Evolutionary conservation across 1,139 yeast species (phyloP).

Genomic region (Suhomyces maxii): DNA sequence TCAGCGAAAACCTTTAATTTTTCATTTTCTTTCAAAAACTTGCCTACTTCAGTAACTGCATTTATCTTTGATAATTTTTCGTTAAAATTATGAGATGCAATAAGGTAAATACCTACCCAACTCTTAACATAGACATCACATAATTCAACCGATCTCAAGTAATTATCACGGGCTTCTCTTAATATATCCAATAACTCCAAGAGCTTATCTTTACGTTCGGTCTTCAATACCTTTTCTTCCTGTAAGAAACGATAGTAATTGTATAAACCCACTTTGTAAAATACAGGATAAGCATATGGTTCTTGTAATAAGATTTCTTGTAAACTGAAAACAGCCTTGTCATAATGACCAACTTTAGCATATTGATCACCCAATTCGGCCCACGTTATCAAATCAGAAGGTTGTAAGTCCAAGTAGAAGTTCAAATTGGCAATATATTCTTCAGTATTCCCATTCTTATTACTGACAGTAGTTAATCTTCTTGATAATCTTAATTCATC

Average conservation of each 20-base stretch:
- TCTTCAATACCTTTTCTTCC: slow-evolving; percentile 11
- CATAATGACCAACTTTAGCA: slow-evolving; percentile 57
- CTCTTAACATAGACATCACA: slow-evolving; percentile 68
- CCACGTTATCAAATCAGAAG: slow-evolving; percentile 78
- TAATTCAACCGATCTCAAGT: slow-evolving; percentile 70
- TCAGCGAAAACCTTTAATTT: slow-evolving; percentile 22
- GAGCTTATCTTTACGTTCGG: slow-evolving; percentile 19
- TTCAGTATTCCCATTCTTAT: slow-evolving; percentile 21
- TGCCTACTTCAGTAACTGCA: slow-evolving; percentile 21
- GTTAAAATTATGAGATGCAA: slow-evolving; percentile 26
- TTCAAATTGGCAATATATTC: slow-evolving; percentile 52
- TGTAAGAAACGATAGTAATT: slow-evolving; percentile 21
- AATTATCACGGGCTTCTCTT: slow-evolving; percentile 50
- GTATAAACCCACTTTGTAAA: slow-evolving; percentile 56
- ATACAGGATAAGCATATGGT: slow-evolving; percentile 75
- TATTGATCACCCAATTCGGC: slow-evolving; percentile 71
- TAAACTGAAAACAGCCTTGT: slow-evolving; percentile 63
- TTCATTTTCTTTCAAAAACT: slow-evolving; percentile 23
- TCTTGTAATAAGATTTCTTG: slow-evolving; percentile 67
- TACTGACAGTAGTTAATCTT: slow-evolving; percentile 36
- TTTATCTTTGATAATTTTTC: slow-evolving; percentile 21
- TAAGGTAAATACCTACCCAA: slow-evolving; percentile 69
- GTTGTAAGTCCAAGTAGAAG: slow-evolving; percentile 54
- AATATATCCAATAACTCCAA: slow-evolving; percentile 22
- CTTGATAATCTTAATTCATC: slow-evolving; percentile 39